Percentiles rank a stretch among this genome's conserved stretches.
These are phyloP conservation scores for Lactifluus pinguis DNA, from an alignment of 768 basidiomycete species.

Conservation along the genomic window DNA sequence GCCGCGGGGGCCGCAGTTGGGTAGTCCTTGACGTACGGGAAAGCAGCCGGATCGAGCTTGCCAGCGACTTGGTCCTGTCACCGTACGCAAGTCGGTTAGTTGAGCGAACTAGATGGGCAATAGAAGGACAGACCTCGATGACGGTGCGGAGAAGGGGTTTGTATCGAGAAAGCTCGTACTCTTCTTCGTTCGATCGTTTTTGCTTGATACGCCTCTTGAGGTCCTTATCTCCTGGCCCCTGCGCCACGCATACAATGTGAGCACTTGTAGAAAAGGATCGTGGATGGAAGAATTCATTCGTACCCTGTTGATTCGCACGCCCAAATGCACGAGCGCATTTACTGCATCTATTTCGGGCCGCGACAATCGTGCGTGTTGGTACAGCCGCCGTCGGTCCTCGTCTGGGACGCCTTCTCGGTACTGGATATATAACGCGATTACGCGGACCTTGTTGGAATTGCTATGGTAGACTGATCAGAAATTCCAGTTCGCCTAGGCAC, in stretches of 20 bases:
- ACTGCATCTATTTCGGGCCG: conserved; percentile 89
- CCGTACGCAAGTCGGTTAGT: not conserved
- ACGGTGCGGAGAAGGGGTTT: conserved; percentile 76
- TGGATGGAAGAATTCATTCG: conserved; percentile 19
- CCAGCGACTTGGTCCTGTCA: conserved; percentile 71
- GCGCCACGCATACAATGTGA: not conserved
- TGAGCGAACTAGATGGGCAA: not conserved
- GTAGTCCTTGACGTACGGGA: conserved; percentile 85
- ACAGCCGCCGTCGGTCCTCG: conserved; percentile 88
- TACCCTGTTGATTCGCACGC: conserved; percentile 78
- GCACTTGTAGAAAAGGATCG: not conserved
- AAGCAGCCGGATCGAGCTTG: conserved; percentile 66
- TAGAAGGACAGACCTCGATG: conserved; percentile 52
- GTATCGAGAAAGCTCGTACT: conserved; percentile 93
- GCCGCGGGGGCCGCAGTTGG: conserved; percentile 44
- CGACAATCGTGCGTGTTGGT: conserved; percentile 86
- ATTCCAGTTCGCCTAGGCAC: not conserved
- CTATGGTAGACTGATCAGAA: conserved; percentile 32
- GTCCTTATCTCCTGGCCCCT: conserved; percentile 73
- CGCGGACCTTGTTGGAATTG: conserved; percentile 87
- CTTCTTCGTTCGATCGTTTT: conserved; percentile 68
- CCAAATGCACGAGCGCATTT: conserved; percentile 76
- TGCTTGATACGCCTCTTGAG: conserved; percentile 76
- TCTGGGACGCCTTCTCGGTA: conserved; percentile 97
- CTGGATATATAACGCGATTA: conserved; percentile 92